These are phyloP conservation scores for Sequoia sempervirens DNA, from an alignment of 75 land plant genomes.

Conservation along the genomic window DNA sequence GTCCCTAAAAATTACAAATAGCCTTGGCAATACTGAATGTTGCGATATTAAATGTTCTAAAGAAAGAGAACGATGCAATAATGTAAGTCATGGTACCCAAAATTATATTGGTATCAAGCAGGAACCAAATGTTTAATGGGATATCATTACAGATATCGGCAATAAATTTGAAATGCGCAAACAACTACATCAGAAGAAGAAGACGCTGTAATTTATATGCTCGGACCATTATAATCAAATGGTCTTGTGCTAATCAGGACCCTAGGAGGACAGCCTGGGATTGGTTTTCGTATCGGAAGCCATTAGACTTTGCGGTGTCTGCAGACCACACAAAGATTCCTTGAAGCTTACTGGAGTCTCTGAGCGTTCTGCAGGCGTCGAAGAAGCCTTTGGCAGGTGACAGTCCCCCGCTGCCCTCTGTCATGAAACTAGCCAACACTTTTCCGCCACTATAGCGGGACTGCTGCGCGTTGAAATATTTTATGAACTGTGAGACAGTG, in stretches of 20 bases:
- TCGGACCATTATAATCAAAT: no score
- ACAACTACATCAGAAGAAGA: no score
- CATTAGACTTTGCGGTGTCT: conserved; percentile 14
- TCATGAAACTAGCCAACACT: conserved; percentile 33
- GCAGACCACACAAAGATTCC: conserved; percentile 30
- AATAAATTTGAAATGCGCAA: no score
- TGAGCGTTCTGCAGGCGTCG: conserved; percentile 13
- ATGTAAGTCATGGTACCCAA: no score
- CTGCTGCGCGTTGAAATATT: conserved; percentile 21
- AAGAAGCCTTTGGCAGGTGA: conserved; percentile 14
- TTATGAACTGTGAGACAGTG: conserved; percentile 25
- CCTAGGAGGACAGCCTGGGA: conserved; percentile 5
- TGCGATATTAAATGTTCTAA: no score
- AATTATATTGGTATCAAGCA: no score
- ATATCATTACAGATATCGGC: no score
- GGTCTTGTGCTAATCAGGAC: not conserved
- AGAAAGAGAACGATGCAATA: no score
- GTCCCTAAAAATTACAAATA: no score
- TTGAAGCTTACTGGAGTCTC: not conserved
- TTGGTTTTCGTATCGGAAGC: conserved; percentile 2
- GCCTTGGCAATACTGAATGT: no score
- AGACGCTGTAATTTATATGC: no score
- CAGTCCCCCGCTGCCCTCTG: conserved; percentile 17
- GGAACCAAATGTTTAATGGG: no score
- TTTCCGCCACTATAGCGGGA: conserved; percentile 28